These are phyloP conservation scores for Xylaria sp. DNA, from an alignment of 2,329 filamentous ascomycete species.

Conservation along the genomic window DNA sequence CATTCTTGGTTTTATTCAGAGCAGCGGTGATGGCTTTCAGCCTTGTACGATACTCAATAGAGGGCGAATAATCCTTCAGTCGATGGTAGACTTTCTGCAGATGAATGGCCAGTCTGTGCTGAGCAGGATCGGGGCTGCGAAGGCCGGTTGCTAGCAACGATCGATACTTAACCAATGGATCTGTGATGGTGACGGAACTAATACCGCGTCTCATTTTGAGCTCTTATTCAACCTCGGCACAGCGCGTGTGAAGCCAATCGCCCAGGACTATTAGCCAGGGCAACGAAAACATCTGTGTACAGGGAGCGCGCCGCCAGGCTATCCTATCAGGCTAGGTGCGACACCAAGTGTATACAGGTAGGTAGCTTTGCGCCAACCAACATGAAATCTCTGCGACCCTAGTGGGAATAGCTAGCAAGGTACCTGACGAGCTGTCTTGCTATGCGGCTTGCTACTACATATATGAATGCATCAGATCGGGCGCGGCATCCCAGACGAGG, in stretches of 20 bases:
- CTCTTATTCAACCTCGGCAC: background rate
- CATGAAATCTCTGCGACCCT: background rate
- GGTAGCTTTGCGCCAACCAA: background rate
- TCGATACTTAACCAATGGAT: conserved; percentile 77
- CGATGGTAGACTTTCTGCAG: conserved; percentile 75
- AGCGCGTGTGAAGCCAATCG: background rate
- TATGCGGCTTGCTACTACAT: background rate
- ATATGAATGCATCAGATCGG: conserved; percentile 1
- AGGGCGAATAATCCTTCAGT: conserved; percentile 78
- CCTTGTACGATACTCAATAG: conserved; percentile 67
- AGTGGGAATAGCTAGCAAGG: background rate
- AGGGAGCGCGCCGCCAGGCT: too few species aligned
- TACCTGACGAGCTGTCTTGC: background rate
- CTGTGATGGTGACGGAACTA: conserved; percentile 62
- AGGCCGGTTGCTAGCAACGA: conserved; percentile 68
- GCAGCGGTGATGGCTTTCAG: conserved; percentile 61
- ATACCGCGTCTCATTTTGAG: conserved; percentile 38
- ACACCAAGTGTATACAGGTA: background rate
- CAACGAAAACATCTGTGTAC: background rate
- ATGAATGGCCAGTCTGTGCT: conserved; percentile 74
- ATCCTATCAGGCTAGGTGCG: too few species aligned
- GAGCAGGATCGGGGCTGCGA: conserved; percentile 70
- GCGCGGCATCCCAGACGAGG: background rate
- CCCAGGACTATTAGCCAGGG: background rate
- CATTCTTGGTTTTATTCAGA: conserved; percentile 41